These are phyloP conservation scores for Aspergillus sp. DNA, from an alignment of 2,329 filamentous ascomycete genomes.

Conservation along the genomic window DNA sequence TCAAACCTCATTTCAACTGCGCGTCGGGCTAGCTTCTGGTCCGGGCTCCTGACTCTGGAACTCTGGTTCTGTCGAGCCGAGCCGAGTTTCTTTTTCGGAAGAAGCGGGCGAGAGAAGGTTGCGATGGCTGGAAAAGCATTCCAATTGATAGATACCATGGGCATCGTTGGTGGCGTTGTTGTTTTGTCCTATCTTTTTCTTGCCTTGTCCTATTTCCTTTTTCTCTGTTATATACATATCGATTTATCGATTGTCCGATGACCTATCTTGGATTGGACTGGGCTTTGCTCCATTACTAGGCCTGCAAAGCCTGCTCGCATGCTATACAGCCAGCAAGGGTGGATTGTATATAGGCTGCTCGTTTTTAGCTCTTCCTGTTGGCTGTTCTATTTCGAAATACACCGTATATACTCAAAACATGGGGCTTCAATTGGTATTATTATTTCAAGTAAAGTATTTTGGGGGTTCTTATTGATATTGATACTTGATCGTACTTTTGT, in stretches of 20 bases:
- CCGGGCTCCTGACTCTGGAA: background rate
- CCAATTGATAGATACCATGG: constrained; percentile 20
- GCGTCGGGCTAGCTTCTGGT: background rate
- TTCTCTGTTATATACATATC: background rate
- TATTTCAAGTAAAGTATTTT: too few species aligned
- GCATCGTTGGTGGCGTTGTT: constrained; percentile 22
- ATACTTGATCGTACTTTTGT: background rate
- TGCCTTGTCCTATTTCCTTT: constrained; percentile 4
- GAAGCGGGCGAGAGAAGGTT: background rate
- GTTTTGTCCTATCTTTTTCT: constrained; percentile 17
- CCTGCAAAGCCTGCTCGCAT: background rate
- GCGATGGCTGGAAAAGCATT: constrained; percentile 1
- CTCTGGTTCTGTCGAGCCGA: background rate
- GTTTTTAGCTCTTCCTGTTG: background rate
- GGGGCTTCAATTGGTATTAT: background rate
- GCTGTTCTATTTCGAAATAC: background rate
- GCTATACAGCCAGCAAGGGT: background rate
- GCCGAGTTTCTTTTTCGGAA: background rate
- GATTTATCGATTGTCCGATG: too few species aligned
- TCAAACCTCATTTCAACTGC: too few species aligned
- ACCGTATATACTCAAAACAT: background rate
- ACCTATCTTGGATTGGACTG: too few species aligned
- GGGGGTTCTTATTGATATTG: background rate
- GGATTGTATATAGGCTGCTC: background rate
- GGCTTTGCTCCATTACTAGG: background rate